Percentiles rank a stretch among this genome's conserved stretches.
Evolutionary conservation across 805 yeast genomes (phyloP).

Genomic region (Candida alai): DNA sequence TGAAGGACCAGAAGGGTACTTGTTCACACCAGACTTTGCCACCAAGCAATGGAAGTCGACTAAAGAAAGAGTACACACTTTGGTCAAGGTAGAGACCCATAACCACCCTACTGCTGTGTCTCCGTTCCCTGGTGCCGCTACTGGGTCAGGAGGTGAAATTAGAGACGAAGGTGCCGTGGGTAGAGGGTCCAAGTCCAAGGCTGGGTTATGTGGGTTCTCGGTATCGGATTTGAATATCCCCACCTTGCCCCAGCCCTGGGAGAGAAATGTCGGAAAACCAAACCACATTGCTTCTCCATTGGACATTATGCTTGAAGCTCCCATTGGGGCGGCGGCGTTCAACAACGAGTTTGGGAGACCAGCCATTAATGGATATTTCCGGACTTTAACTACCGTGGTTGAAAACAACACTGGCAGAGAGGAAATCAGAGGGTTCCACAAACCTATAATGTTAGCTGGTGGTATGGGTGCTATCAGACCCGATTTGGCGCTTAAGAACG

Average conservation of each 20-base stretch:
- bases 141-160: constrained; percentile 99
- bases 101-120: constrained; percentile 99
- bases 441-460: constrained; percentile 99
- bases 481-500: constrained; percentile 81
- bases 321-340: constrained; percentile 96
- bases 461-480: constrained; percentile 98
- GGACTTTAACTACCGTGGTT: constrained; percentile 86
- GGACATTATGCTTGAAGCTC: constrained; percentile 96
- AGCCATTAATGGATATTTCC: constrained; percentile 91
- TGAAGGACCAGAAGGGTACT: constrained; percentile 75
- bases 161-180: constrained; percentile 99
- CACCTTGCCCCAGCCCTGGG: constrained; percentile 90
- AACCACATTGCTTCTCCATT: constrained; percentile 87
- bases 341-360: constrained; percentile 99
- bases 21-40: constrained; percentile 72
- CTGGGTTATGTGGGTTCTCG: constrained; percentile 91
- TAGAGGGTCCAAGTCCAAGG: constrained; percentile 94
- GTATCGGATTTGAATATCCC: constrained; percentile 92
- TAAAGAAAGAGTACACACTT: constrained; percentile 78
- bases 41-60: constrained; percentile 70
- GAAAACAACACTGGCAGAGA: constrained; percentile 54
- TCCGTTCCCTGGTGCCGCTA: constrained; percentile 99
- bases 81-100: constrained; percentile 96
- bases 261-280: constrained; percentile 84
- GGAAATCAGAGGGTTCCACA: constrained; percentile 93